Evolutionary conservation across 192 early-diverging fungal species (phyloP).

Genomic region (Rhizophlyctis rosea): DNA sequence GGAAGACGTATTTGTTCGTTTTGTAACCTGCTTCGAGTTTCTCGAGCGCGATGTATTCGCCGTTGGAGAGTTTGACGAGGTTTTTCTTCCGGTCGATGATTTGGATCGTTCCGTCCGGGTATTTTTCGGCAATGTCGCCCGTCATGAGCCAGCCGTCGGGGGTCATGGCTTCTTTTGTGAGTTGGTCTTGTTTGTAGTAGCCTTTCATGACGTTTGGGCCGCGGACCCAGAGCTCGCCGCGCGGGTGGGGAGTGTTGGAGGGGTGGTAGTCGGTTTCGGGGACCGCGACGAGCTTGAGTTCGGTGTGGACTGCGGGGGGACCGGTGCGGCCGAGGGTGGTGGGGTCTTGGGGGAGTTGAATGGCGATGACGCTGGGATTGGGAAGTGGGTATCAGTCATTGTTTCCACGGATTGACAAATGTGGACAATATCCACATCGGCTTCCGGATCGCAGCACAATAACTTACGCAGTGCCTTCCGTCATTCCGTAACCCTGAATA

Average conservation of each 20-base stretch:
- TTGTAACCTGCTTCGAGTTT: conserved; percentile 79
- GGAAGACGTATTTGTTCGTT: conserved; percentile 62
- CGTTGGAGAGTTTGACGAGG: conserved; percentile 93
- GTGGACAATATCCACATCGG: no score
- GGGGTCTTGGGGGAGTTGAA: conserved; percentile 29
- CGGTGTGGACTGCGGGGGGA: conserved; percentile 68
- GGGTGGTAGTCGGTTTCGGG: conserved; percentile 29
- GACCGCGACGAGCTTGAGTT: conserved; percentile 76
- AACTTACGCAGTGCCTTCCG: conserved; percentile 70
- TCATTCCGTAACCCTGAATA: conserved; percentile 70
- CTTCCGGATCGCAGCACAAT: no score
- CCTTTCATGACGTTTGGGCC: conserved; percentile 87
- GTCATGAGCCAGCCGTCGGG: conserved; percentile 50
- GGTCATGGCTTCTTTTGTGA: conserved; percentile 70
- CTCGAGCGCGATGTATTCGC: conserved; percentile 79
- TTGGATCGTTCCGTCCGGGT: conserved; percentile 61
- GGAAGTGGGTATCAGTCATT: neutral
- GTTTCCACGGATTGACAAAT: no score
- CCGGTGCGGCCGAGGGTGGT: conserved; percentile 63
- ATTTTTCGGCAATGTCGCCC: conserved; percentile 71
- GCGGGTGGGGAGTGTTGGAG: conserved; percentile 29
- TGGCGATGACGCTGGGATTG: conserved; percentile 8
- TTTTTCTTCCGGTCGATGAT: conserved; percentile 83
- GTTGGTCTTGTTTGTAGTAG: conserved; percentile 76
- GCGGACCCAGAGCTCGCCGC: conserved; percentile 84